These are phyloP conservation scores for Hemileccinum impolitum DNA, from an alignment of 768 basidiomycete genomes.

Conservation along the genomic window DNA sequence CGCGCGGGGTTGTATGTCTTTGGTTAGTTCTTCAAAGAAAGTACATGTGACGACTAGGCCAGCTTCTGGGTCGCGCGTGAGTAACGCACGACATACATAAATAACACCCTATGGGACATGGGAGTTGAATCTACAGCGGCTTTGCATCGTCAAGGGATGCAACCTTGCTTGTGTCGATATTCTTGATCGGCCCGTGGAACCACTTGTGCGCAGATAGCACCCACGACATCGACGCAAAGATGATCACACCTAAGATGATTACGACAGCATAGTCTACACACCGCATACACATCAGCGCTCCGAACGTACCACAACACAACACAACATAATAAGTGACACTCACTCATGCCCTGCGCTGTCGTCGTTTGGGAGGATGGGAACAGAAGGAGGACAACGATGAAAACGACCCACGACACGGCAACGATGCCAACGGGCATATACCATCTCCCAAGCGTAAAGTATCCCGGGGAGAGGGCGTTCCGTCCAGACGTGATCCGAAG, in stretches of 20 bases:
- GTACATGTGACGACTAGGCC: no score
- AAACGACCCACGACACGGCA: slow-evolving; percentile 64
- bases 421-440: slow-evolving; percentile 54
- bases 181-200: slow-evolving; percentile 66
- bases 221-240: slow-evolving; percentile 65
- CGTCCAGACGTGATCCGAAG: slow-evolving; percentile 69
- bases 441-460: slow-evolving; percentile 61
- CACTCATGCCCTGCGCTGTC: slow-evolving; percentile 53
- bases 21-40: no score
- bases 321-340: slow-evolving; percentile 19
- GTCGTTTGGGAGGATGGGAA: slow-evolving; percentile 48
- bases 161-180: slow-evolving; percentile 30
- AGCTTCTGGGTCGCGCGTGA: no score
- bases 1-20: no score
- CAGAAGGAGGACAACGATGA: slow-evolving; percentile 55
- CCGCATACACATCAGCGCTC: no score
- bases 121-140: background rate
- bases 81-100: no score
- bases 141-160: slow-evolving; percentile 12
- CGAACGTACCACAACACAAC: background rate
- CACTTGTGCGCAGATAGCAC: slow-evolving; percentile 63
- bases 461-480: slow-evolving; percentile 52
- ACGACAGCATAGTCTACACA: slow-evolving; percentile 63
- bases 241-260: slow-evolving; percentile 59
- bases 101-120: no score